Evolutionary conservation across 805 yeast species (phyloP).

Genomic region (Hanseniaspora guilliermondii): DNA sequence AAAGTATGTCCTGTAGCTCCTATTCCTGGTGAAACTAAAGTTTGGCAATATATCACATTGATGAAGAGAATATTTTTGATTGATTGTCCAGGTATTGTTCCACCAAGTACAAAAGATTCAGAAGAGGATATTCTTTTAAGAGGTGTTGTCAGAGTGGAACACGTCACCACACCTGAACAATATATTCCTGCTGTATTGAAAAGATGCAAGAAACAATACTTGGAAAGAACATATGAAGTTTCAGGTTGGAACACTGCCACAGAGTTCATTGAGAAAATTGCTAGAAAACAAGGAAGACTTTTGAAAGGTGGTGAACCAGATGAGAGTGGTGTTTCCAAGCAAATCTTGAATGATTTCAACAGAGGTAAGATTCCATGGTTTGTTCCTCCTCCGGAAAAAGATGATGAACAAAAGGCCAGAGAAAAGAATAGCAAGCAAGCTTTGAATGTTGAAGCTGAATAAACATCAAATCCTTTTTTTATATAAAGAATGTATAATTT

Average conservation of each 20-base stretch:
- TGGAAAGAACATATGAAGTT: conserved; percentile 90
- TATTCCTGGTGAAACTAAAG: conserved; percentile 97
- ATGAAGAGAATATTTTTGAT: conserved; percentile 92
- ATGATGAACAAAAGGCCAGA: conserved; percentile 29
- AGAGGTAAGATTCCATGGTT: conserved; percentile 98
- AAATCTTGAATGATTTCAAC: conserved; percentile 83
- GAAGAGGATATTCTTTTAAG: conserved; percentile 86
- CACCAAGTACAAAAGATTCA: conserved; percentile 80
- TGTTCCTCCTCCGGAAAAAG: conserved; percentile 76
- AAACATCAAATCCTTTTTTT: neutral
- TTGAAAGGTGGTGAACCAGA: conserved; percentile 97
- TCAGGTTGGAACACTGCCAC: conserved; percentile 73
- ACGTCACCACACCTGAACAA: conserved; percentile 89
- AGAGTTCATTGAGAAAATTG: conserved; percentile 80
- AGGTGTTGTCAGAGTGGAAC: conserved; percentile 98
- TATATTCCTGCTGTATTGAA: conserved; percentile 75
- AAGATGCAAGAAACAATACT: conserved; percentile 77
- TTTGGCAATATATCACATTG: conserved; percentile 95
- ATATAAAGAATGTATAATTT: neutral
- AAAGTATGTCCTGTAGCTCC: conserved; percentile 97
- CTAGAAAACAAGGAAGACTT: conserved; percentile 84
- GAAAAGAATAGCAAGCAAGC: neutral
- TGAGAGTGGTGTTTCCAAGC: conserved; percentile 82
- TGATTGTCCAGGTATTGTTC: conserved; percentile 98
- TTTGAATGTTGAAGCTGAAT: neutral